phyloP scores from a whole-genome alignment of 176 grass and related monocot species.

The Carex pumila region DNA sequence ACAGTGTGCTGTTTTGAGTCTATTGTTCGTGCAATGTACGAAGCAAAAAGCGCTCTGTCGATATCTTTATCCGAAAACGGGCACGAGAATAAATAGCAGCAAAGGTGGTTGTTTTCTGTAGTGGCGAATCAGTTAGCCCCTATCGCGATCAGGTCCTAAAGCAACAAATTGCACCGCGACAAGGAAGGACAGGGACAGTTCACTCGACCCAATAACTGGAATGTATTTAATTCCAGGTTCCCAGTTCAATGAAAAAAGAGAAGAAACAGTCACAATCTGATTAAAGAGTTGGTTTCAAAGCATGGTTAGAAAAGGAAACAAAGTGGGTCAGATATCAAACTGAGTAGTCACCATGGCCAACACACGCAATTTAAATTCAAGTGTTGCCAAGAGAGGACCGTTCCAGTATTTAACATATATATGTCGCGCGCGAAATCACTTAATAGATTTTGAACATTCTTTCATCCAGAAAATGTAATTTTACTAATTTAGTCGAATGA shows the following conservation, averaged over 20 bases:
- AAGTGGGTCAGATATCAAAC: not conserved
- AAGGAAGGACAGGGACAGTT: not conserved
- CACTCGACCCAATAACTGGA: not conserved
- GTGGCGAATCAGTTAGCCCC: not conserved
- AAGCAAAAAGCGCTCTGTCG: too few relatives aligned
- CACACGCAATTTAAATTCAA: too few relatives aligned
- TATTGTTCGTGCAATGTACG: too few relatives aligned
- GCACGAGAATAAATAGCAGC: not conserved
- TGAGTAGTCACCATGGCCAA: not conserved
- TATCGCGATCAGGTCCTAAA: not conserved
- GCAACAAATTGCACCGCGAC: not conserved
- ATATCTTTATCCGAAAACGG: not conserved
- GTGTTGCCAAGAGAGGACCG: not conserved
- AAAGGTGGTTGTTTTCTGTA: not conserved
- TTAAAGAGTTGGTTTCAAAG: not conserved
- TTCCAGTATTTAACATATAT: too few relatives aligned
- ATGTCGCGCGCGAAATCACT: too few relatives aligned
- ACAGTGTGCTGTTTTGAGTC: too few relatives aligned
- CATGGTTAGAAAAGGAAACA: not conserved
- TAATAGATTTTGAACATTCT: too few relatives aligned
- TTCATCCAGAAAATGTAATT: too few relatives aligned
- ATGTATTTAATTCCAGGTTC: not conserved
- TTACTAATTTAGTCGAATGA: too few relatives aligned
- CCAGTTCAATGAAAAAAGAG: not conserved
- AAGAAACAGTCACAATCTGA: not conserved